phyloP scores from a whole-genome alignment of 768 basidiomycete genomes.

The Suillus ampliporus region DNA sequence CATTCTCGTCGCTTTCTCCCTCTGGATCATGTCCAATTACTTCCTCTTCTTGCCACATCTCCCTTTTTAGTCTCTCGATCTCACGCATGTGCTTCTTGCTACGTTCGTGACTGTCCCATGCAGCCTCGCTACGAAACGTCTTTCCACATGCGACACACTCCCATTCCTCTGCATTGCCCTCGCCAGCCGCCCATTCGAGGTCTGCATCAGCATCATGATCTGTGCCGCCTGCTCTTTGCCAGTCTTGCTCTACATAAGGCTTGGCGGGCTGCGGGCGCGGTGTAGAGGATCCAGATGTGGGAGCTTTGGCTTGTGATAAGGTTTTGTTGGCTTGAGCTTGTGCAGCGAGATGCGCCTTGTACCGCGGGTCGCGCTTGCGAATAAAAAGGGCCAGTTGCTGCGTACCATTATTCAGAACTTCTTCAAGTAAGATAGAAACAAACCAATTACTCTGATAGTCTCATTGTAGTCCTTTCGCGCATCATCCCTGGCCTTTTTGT shows the following conservation, averaged over 20 bases:
- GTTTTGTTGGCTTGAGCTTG: constrained; percentile 48
- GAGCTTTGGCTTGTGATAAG: constrained; percentile 20
- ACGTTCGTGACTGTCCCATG: constrained; percentile 95
- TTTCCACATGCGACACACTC: constrained; percentile 97
- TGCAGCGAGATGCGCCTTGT: constrained; percentile 63
- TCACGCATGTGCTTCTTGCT: constrained; percentile 94
- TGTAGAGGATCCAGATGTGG: constrained; percentile 34
- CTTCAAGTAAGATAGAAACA: neutral
- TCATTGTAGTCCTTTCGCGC: constrained; percentile 93
- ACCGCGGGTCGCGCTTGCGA: constrained; percentile 89
- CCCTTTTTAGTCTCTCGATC: constrained; percentile 73
- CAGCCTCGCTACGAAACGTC: constrained; percentile 87
- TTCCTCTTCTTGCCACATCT: constrained; percentile 80
- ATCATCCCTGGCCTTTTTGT: constrained; percentile 89
- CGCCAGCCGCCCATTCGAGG: constrained; percentile 76
- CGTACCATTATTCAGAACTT: neutral
- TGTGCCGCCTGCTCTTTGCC: constrained; percentile 68
- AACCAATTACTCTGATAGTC: constrained; percentile 66
- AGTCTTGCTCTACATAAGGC: constrained; percentile 82
- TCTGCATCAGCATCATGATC: constrained; percentile 53
- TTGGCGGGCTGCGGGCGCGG: constrained; percentile 27
- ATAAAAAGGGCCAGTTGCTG: constrained; percentile 79
- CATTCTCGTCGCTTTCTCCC: constrained; percentile 29
- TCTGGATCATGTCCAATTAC: constrained; percentile 58
- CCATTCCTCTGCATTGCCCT: constrained; percentile 81